Percentiles rank a stretch among this genome's conserved stretches.
phyloP scores from a whole-genome alignment of 441 rosid species.

The Populus hybrid region DNA sequence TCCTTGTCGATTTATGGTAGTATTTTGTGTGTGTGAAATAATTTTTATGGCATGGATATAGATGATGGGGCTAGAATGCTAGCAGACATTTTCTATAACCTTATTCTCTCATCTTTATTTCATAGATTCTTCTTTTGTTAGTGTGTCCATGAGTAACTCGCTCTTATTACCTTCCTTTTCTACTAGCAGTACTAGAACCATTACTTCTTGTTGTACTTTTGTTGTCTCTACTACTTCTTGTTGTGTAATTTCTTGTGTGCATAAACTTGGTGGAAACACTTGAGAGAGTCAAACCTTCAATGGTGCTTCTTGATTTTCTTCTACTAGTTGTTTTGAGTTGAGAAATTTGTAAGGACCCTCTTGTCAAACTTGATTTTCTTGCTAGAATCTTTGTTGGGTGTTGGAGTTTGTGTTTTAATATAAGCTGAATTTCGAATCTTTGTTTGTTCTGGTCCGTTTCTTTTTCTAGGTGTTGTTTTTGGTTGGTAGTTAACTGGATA shows the following conservation, averaged over 20 bases:
- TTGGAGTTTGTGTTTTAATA: constrained; percentile 13
- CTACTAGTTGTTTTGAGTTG: neutral
- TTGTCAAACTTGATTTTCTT: constrained; percentile 13
- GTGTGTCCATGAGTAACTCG: constrained; percentile 38
- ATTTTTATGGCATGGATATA: constrained; percentile 33
- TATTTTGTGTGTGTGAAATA: constrained; percentile 3
- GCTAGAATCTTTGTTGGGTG: constrained; percentile 27
- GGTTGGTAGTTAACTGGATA: constrained; percentile 28
- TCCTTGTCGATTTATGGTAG: neutral
- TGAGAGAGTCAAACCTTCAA: constrained; percentile 3
- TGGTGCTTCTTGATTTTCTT: neutral
- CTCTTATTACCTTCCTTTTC: constrained; percentile 23
- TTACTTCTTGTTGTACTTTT: neutral
- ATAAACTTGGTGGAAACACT: neutral
- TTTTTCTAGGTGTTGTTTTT: constrained; percentile 23
- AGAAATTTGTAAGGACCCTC: constrained; percentile 23
- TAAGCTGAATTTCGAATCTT: constrained; percentile 36
- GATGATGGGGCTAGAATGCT: constrained; percentile 44
- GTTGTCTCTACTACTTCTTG: neutral
- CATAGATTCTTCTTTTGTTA: constrained; percentile 35
- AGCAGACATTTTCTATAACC: constrained; percentile 62
- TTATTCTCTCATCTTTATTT: constrained; percentile 49
- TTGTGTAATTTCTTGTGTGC: neutral
- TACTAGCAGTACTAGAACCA: neutral
- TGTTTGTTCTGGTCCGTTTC: constrained; percentile 32